phyloP scores from a whole-genome alignment of 345 rosid genomes.

The Arabidopsis thaliana region TAIR10.1 NC_003074.8:6441001-6441500 shows the following conservation, averaged over 20 bases:
- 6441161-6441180: conserved; percentile 58
- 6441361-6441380: neutral
- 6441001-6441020: conserved; percentile 13
- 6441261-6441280: conserved; percentile 79
- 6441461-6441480: conserved; percentile 40
- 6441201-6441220: conserved; percentile 49
- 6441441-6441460: conserved; percentile 37
- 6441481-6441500: conserved; percentile 35
- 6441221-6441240: conserved; percentile 26
- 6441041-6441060: conserved; percentile 9
- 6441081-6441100: conserved; percentile 46
- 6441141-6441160: conserved; percentile 42
- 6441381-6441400: conserved; percentile 21
- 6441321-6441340: conserved; percentile 59
- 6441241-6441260: conserved; percentile 68
- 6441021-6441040: conserved; percentile 25
- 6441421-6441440: conserved; percentile 23
- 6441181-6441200: conserved; percentile 49
- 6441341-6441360: conserved; percentile 56
- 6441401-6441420: neutral
- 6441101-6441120: conserved; percentile 17
- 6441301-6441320: conserved; percentile 89
- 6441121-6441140: conserved; percentile 27
- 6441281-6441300: conserved; percentile 89
- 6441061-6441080: conserved; percentile 44